phyloP scores from a whole-genome alignment of 345 rosid genomes.

The Adansonia digitata region DNA sequence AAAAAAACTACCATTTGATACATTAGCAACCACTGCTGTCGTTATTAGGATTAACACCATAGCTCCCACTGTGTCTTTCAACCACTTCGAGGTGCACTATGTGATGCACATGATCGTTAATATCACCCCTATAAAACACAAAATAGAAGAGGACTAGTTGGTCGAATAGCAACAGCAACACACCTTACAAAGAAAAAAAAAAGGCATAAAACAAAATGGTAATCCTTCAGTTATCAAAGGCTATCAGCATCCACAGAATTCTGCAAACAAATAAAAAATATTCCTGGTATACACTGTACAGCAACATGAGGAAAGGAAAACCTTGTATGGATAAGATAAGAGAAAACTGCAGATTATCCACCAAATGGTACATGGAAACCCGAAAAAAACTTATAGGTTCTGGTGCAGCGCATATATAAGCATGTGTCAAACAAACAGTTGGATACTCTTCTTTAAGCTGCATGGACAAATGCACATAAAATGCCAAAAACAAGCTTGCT shows the following conservation, averaged over 20 bases:
- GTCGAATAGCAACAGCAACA: neutral
- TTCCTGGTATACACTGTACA: neutral
- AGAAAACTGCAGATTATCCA: neutral
- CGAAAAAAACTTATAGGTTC: neutral
- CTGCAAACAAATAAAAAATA: neutral
- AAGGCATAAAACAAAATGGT: neutral
- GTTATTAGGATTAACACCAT: neutral
- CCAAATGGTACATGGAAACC: neutral
- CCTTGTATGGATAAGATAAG: neutral
- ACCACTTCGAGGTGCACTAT: neutral
- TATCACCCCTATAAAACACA: slow-evolving; percentile 13
- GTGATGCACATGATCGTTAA: slow-evolving; percentile 5
- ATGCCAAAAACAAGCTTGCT: neutral
- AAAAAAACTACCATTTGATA: slow-evolving; percentile 10
- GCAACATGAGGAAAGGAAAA: neutral
- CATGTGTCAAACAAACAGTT: neutral
- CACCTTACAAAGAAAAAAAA: neutral
- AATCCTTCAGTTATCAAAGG: neutral
- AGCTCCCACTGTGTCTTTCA: neutral
- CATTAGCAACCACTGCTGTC: neutral
- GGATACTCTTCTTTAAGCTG: neutral
- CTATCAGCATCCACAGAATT: neutral
- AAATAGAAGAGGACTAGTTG: neutral
- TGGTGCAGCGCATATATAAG: neutral
- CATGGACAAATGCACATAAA: neutral